These are phyloP conservation scores for Sclerotinia spermophila DNA, from an alignment of 2,329 filamentous ascomycete genomes.

Conservation along the genomic window DNA sequence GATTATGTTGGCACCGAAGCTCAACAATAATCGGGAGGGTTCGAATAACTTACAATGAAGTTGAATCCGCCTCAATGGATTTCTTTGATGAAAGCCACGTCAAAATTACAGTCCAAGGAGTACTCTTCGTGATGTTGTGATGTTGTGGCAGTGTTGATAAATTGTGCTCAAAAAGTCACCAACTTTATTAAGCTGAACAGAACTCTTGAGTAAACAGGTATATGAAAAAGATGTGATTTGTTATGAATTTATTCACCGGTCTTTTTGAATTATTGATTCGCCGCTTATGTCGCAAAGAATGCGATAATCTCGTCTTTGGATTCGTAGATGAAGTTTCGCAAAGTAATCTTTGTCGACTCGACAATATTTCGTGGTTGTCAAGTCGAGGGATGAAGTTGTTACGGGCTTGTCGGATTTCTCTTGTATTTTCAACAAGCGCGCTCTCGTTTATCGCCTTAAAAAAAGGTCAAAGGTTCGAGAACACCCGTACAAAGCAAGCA, in stretches of 20 bases:
- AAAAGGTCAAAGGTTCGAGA: slow-evolving; percentile 16
- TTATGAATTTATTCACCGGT: background rate
- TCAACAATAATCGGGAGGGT: slow-evolving; percentile 16
- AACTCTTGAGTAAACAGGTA: slow-evolving; percentile 4
- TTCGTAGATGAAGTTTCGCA: background rate
- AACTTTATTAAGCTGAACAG: slow-evolving; percentile 5
- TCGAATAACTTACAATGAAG: slow-evolving; percentile 16
- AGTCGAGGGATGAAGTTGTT: slow-evolving; percentile 15
- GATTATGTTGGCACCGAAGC: background rate
- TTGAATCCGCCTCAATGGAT: slow-evolving; percentile 16
- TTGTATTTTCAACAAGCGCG: slow-evolving; percentile 18
- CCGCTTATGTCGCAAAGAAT: background rate
- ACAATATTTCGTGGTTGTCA: slow-evolving; percentile 1
- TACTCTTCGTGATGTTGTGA: background rate
- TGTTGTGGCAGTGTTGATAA: background rate
- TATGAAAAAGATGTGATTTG: slow-evolving; percentile 3
- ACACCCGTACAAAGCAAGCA: slow-evolving; percentile 9
- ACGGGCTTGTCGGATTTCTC: slow-evolving; percentile 13
- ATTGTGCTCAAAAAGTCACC: slow-evolving; percentile 1
- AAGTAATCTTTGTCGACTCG: slow-evolving; percentile 2
- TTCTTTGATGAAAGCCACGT: background rate
- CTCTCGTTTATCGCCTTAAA: slow-evolving; percentile 14
- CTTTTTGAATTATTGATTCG: background rate
- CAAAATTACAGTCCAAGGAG: background rate
- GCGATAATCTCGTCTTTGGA: background rate